Evolutionary conservation across 1,284 basidiomycete species (phyloP).

Genomic region (Gymnopus androsaceus): DNA sequence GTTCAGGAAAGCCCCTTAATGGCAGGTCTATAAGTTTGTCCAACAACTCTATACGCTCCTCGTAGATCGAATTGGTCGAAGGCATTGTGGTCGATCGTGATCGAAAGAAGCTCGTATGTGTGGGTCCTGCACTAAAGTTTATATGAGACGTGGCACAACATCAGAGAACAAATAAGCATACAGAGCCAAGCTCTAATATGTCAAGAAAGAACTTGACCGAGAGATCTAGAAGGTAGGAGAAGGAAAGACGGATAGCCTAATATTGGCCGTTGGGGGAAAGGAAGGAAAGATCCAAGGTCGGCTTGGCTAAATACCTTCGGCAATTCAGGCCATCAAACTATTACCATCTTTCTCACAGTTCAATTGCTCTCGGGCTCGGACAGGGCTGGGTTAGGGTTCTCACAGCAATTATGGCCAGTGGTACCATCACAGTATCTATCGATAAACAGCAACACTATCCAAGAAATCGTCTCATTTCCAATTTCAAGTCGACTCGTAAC

Average conservation of each 20-base stretch:
- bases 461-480: too few species aligned
- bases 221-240: conserved; percentile 5
- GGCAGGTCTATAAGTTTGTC: conserved; percentile 19
- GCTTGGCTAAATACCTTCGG: too few species aligned
- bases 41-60: conserved; percentile 13
- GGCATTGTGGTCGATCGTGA: conserved; percentile 9
- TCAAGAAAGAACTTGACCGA: neutral
- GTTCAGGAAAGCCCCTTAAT: conserved; percentile 18
- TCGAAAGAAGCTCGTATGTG: conserved; percentile 1
- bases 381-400: too few species aligned
- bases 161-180: neutral
- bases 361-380: too few species aligned
- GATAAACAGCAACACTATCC: too few species aligned
- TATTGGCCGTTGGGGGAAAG: neutral
- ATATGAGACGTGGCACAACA: neutral
- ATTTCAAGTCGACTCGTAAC: too few species aligned
- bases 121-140: too few species aligned
- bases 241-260: neutral
- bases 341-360: too few species aligned
- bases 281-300: neutral
- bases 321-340: too few species aligned
- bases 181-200: conserved; percentile 1
- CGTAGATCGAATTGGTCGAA: conserved; percentile 3
- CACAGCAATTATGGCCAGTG: too few species aligned
- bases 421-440: too few species aligned